phyloP scores from a whole-genome alignment of 1,284 basidiomycete species.

The Exobasidium rhododendri region DNA sequence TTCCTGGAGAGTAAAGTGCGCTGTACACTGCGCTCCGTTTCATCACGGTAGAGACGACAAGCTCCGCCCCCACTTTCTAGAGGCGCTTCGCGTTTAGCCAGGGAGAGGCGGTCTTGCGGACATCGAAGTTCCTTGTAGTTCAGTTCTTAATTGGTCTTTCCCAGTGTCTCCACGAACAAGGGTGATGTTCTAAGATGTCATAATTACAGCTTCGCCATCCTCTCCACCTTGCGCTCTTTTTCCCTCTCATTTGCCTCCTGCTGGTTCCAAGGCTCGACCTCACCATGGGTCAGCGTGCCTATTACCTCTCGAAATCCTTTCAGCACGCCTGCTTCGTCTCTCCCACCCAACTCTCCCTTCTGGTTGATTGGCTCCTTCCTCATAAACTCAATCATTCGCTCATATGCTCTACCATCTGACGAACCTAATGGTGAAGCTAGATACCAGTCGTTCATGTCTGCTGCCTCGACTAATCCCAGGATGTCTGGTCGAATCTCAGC shows the following conservation, averaged over 20 bases:
- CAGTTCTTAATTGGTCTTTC: no score
- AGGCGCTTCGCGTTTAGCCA: no score
- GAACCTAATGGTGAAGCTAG: constrained; percentile 36
- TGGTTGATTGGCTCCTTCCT: constrained; percentile 42
- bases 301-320: constrained; percentile 36
- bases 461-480: constrained; percentile 33
- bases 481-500: constrained; percentile 22
- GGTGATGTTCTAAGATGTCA: no score
- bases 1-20: no score
- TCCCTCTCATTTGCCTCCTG: background rate
- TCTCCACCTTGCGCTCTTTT: background rate
- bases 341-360: constrained; percentile 23
- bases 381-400: constrained; percentile 46
- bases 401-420: constrained; percentile 37
- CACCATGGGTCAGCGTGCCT: constrained; percentile 33
- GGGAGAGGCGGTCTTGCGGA: no score
- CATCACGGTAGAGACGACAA: no score
- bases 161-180: no score
- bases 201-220: constrained; percentile 1
- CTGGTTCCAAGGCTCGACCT: constrained; percentile 24
- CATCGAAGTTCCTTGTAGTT: no score
- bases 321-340: constrained; percentile 37
- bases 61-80: no score
- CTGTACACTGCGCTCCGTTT: no score
- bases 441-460: constrained; percentile 46